Evolutionary conservation across 495 filamentous ascomycete genomes (phyloP).

Genomic region (Elasticomyces elasticus): DNA sequence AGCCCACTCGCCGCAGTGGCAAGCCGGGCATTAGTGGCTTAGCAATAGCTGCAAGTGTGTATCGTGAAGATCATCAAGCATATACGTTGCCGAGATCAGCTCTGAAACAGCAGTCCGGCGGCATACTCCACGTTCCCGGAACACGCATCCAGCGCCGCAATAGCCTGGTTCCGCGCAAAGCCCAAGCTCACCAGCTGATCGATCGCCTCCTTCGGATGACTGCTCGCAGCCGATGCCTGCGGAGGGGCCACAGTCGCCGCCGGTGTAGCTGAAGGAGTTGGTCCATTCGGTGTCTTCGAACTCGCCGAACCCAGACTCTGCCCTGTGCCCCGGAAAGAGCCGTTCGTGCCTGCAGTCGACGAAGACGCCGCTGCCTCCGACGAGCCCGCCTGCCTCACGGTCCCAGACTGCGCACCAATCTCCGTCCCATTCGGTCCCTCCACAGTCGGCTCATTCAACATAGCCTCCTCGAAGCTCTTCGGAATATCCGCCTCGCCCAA

Average conservation of each 20-base stretch:
- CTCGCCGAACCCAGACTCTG: constrained; percentile 6
- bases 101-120: constrained; percentile 67
- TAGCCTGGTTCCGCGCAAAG: constrained; percentile 63
- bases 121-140: constrained; percentile 79
- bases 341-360: not conserved
- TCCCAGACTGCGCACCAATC: constrained; percentile 75
- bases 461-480: constrained; percentile 60
- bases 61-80: no score
- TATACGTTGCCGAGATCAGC: constrained; percentile 4
- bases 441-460: constrained; percentile 72
- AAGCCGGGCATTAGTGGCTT: no score
- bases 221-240: not conserved
- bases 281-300: not conserved
- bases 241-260: not conserved
- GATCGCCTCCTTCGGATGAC: constrained; percentile 42
- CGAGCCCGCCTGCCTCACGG: constrained; percentile 51
- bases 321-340: constrained; percentile 14
- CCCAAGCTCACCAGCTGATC: constrained; percentile 70
- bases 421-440: constrained; percentile 75
- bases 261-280: not conserved
- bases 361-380: constrained; percentile 29
- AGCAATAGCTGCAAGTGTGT: no score
- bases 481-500: constrained; percentile 90
- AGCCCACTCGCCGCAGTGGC: no score
- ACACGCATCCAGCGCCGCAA: constrained; percentile 72